These are phyloP conservation scores for Paecilomyces sp. DNA, from an alignment of 2,329 filamentous ascomycete genomes.

Conservation along the genomic window DNA sequence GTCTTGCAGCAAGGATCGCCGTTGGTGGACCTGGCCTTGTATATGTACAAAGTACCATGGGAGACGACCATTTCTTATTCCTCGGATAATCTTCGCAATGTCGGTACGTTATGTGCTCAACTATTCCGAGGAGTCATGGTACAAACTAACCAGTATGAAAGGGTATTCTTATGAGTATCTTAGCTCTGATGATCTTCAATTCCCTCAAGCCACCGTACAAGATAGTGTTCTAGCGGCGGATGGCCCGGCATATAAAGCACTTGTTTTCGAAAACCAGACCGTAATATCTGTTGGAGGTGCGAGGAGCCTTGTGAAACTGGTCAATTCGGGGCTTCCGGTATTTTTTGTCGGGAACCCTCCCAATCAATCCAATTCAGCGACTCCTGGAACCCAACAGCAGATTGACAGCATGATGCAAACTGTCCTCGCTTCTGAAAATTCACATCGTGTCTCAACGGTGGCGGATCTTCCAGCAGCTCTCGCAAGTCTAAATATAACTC, in stretches of 20 bases:
- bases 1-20: conserved; percentile 34
- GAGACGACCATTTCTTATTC: conserved; percentile 14
- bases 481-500: conserved; percentile 20
- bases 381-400: conserved; percentile 6
- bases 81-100: conserved; percentile 7
- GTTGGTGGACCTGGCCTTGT: conserved; percentile 38
- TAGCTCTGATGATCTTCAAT: conserved; percentile 37
- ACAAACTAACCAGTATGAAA: conserved; percentile 9
- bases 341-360: conserved; percentile 33
- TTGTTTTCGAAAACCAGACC: conserved; percentile 32
- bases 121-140: not conserved
- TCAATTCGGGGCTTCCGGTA: conserved; percentile 35
- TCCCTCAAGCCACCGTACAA: conserved; percentile 30
- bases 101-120: conserved; percentile 7
- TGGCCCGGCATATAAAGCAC: conserved; percentile 35
- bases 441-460: conserved; percentile 22
- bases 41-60: conserved; percentile 6
- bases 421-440: conserved; percentile 23
- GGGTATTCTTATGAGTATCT: conserved; percentile 41
- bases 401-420: conserved; percentile 14
- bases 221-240: conserved; percentile 31
- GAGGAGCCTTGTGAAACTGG: conserved; percentile 25
- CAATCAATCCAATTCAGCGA: conserved; percentile 12
- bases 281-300: conserved; percentile 30
- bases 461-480: conserved; percentile 26